Evolutionary conservation across 2,329 filamentous ascomycete species (phyloP), one percentile per base, ranked within the genome.

Genomic region (Diaporthe sp.): DNA sequence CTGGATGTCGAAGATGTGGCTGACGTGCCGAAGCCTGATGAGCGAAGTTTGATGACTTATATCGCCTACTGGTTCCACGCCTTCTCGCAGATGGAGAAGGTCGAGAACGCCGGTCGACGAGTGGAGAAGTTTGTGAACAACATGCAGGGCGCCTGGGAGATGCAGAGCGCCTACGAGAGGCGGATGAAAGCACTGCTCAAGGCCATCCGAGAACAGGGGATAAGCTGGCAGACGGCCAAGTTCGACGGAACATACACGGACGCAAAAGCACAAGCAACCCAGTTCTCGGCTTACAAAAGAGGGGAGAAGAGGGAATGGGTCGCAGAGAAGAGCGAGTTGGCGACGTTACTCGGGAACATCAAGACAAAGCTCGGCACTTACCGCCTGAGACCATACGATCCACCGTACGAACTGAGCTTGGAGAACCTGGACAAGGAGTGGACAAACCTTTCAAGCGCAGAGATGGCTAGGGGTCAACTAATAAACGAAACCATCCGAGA

Each of bases 21-120:
- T 83, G 97, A 99, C 83, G 96, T 99, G 39, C 91, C 95, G 34
- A 97, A 97, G 86, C 97, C 97, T 34, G 97, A 99, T 83, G 97
- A 99, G 85, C 93, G 95, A 80, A 97, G 94, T 83, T 89, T 99
- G 82, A 99, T 99, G 97, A 99, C 97, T 0, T 99, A 99, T 84
- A 99, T 99, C 80, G 97, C 97, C 78, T 99, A 99, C 88, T 99
- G 97, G 97, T 99, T 99, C 89, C 97, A 99, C 83, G 97, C 97
- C 80, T 99, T 99, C 84, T 98, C 96, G 42, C 96, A 98, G 82
- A 97, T 99, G 93, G 97, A 99, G 86, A 94, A 96, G 83, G 97
- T 99, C 12, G 97, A 99, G 85, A 99, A 99, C 82, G 97, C 97
- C 5, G 97, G 97, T 7, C 92, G 97, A 77, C 92, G 97, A 79